A percentile compares a stretch with the other conserved stretches of the same genome.
phyloP scores from a whole-genome alignment of 352 stramenopile genomes.

The Phytophthora citrophthora region DNA sequence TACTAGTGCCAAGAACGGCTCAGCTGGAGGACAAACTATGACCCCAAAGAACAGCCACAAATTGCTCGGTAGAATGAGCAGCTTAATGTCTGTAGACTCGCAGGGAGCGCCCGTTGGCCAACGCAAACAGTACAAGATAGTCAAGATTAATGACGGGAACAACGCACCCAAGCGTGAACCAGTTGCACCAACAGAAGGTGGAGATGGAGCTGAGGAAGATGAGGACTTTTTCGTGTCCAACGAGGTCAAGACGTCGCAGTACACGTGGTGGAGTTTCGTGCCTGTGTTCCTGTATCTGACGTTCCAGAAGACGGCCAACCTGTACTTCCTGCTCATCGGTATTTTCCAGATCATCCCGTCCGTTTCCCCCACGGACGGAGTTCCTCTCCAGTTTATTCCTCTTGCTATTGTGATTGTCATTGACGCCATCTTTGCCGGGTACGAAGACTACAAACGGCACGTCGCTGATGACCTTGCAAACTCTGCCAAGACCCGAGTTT shows the following conservation, averaged over 20 bases:
- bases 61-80: constrained; percentile 52
- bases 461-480: constrained; percentile 79
- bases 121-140: constrained; percentile 68
- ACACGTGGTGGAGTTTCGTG: constrained; percentile 90
- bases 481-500: constrained; percentile 66
- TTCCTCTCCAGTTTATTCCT: constrained; percentile 85
- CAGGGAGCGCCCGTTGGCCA: constrained; percentile 12
- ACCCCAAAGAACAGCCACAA: constrained; percentile 41
- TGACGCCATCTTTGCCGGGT: constrained; percentile 82
- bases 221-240: constrained; percentile 72
- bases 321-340: constrained; percentile 91
- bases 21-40: constrained; percentile 20
- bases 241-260: constrained; percentile 87
- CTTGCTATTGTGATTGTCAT: constrained; percentile 86
- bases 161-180: constrained; percentile 34
- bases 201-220: constrained; percentile 16
- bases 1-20: constrained; percentile 17
- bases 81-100: constrained; percentile 69
- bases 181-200: constrained; percentile 1
- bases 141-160: constrained; percentile 75
- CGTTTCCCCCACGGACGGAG: constrained; percentile 81
- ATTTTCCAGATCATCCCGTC: constrained; percentile 89
- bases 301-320: constrained; percentile 89
- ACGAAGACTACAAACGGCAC: constrained; percentile 88
- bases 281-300: constrained; percentile 88